These are phyloP conservation scores for Rutstroemia sp. DNA, from an alignment of 2,329 filamentous ascomycete species.

Conservation along the genomic window DNA sequence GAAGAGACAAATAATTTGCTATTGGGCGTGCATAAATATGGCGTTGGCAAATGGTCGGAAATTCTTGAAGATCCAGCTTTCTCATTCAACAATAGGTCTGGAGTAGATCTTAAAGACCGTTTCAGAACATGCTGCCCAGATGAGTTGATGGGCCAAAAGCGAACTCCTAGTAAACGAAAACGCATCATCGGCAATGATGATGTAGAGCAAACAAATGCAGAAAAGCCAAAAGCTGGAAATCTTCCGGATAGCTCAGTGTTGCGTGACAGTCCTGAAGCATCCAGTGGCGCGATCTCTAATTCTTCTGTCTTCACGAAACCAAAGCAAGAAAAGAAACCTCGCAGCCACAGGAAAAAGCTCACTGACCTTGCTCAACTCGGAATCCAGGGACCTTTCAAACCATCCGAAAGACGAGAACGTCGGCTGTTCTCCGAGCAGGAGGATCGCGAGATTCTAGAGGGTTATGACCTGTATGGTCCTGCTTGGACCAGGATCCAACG, in stretches of 20 bases:
- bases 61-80: constrained; percentile 56
- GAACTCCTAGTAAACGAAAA: background rate
- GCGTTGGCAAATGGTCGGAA: constrained; percentile 58
- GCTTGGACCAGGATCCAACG: constrained; percentile 60
- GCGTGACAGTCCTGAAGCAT: constrained; percentile 3
- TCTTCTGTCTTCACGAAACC: too few relatives aligned
- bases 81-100: constrained; percentile 52
- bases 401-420: constrained; percentile 51
- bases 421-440: constrained; percentile 56
- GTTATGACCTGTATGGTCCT: constrained; percentile 52
- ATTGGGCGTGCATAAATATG: constrained; percentile 53
- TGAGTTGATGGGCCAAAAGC: constrained; percentile 43
- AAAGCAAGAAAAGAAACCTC: constrained; percentile 36
- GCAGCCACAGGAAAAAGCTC: constrained; percentile 47
- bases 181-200: background rate
- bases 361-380: constrained; percentile 50
- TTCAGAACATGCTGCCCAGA: constrained; percentile 59
- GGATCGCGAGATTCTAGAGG: constrained; percentile 53
- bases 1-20: constrained; percentile 57
- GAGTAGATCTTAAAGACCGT: constrained; percentile 57
- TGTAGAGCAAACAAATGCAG: constrained; percentile 14
- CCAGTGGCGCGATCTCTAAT: too few relatives aligned
- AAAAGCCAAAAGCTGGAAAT: constrained; percentile 40
- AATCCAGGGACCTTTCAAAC: constrained; percentile 55
- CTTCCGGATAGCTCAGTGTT: constrained; percentile 49